Evolutionary conservation across 352 stramenopile genomes (phyloP).

Genomic region (Blastocystis sp.): DNA sequence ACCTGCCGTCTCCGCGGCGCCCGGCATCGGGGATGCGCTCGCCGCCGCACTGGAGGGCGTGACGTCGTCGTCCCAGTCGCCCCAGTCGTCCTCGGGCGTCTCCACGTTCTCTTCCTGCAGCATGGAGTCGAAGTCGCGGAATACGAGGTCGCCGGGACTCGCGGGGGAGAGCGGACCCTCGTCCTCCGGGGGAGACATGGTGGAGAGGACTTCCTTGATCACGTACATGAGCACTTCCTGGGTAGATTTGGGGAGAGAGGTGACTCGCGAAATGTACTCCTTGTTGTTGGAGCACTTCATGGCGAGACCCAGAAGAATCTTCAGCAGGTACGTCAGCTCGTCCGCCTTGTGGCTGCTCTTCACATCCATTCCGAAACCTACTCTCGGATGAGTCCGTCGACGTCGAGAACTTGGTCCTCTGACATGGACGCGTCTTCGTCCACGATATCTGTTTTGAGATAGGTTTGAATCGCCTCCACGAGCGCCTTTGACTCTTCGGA

Average conservation of each 20-base stretch:
- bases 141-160: not conserved
- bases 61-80: conserved; percentile 16
- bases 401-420: conserved; percentile 10
- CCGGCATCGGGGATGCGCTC: no score
- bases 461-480: conserved; percentile 17
- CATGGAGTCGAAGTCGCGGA: conserved; percentile 7
- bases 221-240: conserved; percentile 33
- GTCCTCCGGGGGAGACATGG: not conserved
- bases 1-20: not conserved
- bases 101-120: not conserved
- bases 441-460: conserved; percentile 48
- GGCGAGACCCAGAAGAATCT: conserved; percentile 23
- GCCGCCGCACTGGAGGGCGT: no score
- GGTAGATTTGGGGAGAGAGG: not conserved
- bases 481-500: not conserved
- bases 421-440: conserved; percentile 17
- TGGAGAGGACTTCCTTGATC: conserved; percentile 26
- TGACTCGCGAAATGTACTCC: not conserved
- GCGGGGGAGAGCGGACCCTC: no score
- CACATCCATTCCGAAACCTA: not conserved
- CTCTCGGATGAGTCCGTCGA: conserved; percentile 6
- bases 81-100: not conserved
- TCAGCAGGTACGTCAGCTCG: conserved; percentile 23
- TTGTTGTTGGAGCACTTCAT: conserved; percentile 36
- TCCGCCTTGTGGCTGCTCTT: not conserved